phyloP scores from a whole-genome alignment of 2,329 filamentous ascomycete genomes.

The Elsinoe ampelina region DNA sequence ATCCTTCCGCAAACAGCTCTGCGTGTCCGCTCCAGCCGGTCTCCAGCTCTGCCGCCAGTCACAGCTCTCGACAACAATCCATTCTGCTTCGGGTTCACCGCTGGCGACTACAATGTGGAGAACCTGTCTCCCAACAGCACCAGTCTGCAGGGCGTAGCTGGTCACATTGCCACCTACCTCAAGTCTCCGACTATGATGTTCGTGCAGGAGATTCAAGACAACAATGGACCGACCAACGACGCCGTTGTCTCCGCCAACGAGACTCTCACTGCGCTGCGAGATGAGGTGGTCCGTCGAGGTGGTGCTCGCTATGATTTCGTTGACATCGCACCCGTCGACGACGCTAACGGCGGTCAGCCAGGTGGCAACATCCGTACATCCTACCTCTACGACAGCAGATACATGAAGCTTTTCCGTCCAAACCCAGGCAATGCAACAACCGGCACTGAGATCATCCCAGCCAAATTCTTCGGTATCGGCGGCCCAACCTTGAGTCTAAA shows the following conservation, averaged over 20 bases:
- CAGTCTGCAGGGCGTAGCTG: slow-evolving; percentile 50
- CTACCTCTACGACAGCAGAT: slow-evolving; percentile 57
- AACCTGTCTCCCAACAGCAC: slow-evolving; percentile 52
- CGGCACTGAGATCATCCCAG: slow-evolving; percentile 49
- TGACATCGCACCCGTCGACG: slow-evolving; percentile 50
- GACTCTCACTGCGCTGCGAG: slow-evolving; percentile 49
- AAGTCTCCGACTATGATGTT: slow-evolving; percentile 57
- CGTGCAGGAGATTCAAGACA: slow-evolving; percentile 62
- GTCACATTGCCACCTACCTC: slow-evolving; percentile 56
- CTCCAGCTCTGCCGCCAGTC: slow-evolving; percentile 40
- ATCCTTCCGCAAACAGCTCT: slow-evolving; percentile 55
- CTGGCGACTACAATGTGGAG: slow-evolving; percentile 62
- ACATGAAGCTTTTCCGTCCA: slow-evolving; percentile 50
- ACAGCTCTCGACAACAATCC: slow-evolving; percentile 47
- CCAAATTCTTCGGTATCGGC: slow-evolving; percentile 18
- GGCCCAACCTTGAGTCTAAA: slow-evolving; percentile 53
- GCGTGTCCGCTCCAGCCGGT: slow-evolving; percentile 37
- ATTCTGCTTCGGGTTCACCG: slow-evolving; percentile 51
- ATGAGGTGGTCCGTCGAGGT: slow-evolving; percentile 40
- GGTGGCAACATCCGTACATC: slow-evolving; percentile 64
- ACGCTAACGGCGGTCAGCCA: slow-evolving; percentile 55
- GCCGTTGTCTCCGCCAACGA: slow-evolving; percentile 48
- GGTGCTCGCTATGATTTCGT: slow-evolving; percentile 49
- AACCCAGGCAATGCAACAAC: slow-evolving; percentile 48
- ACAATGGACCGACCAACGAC: slow-evolving; percentile 52